Base-by-base conservation (phyloP, 2,329 filamentous ascomycete species). In the Fusarium phyllophilum region DNA sequence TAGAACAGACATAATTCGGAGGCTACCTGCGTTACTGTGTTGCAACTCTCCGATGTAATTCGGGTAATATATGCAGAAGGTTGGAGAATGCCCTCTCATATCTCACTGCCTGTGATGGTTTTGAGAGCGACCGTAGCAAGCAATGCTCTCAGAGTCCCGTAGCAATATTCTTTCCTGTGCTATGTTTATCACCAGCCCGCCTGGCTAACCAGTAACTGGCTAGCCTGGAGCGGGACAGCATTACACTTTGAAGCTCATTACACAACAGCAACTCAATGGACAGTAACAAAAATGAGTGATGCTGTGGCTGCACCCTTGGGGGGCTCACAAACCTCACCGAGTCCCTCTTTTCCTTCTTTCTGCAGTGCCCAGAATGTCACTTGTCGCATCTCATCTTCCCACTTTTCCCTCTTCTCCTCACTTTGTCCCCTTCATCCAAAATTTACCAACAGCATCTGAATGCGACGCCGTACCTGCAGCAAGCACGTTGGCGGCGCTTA, bases 391-490 rank as follows among this genome's bases (percentile, higher is more conserved):
- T 57, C 58, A 66, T 63, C 54, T 59, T 62, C 18, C 51, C 46
- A 33, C 62, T 54, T 39, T 56, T 34, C 26, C 42, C 31, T 52
- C 52, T 38, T 57, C 41, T 62, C 39, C 22, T 58, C 57, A 44
- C 31, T 41, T 42, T 33, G 46, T 48, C 17, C 56, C 41, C 69
- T 68, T 62, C 56, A 64, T 46, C 58, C 59, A 45, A 68, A 68
- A 75, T 56, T 62, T 73, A 68, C 38, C 45, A 61, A 45, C 31
- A 58, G 14, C 20, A 73, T 38, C 38, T 57, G 62, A 45, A 65
- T 36, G 48, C 51, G 57, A 75, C 72, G 55, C 63, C 73, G 72
- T 75, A 75, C 73, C 73, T 75, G 73, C 73, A 74, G 73, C 62
- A 63, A 65, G 66, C 48, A 75, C 64, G 48, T 58, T 66, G 64